Base-by-base conservation (phyloP, 495 filamentous ascomycete genomes). In the Talaromyces adpressus region DNA sequence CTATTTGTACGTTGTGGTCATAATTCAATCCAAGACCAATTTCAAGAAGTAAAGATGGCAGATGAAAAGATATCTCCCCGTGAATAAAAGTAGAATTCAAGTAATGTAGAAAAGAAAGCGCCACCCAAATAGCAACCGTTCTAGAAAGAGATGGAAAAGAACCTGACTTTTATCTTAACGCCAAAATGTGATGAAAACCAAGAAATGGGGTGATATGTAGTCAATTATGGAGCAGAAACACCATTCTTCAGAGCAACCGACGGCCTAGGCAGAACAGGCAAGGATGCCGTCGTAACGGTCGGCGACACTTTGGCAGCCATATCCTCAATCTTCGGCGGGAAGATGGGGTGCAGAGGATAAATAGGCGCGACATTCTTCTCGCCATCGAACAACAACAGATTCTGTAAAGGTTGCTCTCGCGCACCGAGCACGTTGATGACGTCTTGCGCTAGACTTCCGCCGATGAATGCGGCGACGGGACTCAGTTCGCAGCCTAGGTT, bases 341-440 rank as follows among this genome's bases (percentile, higher is more conserved):
- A 85, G 63, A 85, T 80, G 0, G 91, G 90, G 72, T 96, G 91
- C 57, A 98, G 74, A 1, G 91, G 81, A 68, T 94, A 94, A 62
- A 96, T 87, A 4, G 87, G 87, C 0, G 87, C 90, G 58, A 88
- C 82, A 70, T 85, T 88, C 60, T 80, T 84, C 67, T 91, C 90
- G 2, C 92, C 94, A 72, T 97, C 91, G 71, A 98, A 96, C 11
- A 98, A 77, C 36, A 96, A 81, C 69, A 97, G 85, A 71, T 98
- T 98, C 79, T 98, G 95, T 16, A 98, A 84, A 3, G 94, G 94
- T 73, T 98, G 94, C 76, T 97, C 91, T 49, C 90, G 83, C 66
- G 87, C 83, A 23, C 92, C 91, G 8, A 98, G 83, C 39, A 97
- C 93, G 65, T 97, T 98, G 74, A 98, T 98, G 20, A 96, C 91